Evolutionary conservation across 2,329 filamentous ascomycete genomes (phyloP).

Genomic region (Beauveria brongniartii): DNA sequence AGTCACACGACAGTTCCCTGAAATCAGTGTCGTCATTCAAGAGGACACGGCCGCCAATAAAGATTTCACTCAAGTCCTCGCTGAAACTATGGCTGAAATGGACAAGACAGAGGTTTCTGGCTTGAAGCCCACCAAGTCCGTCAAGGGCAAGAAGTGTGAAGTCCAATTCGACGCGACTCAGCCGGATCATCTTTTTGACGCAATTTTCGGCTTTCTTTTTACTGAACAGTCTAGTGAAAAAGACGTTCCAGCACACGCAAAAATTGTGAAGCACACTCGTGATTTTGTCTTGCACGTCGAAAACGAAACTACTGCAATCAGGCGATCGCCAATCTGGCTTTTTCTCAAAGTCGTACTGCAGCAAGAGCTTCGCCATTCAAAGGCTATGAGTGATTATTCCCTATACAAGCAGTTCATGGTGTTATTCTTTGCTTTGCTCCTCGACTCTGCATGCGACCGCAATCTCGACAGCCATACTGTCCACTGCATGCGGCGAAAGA

Average conservation of each 20-base stretch:
- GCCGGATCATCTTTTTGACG: not conserved
- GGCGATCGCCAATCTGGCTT: conserved; percentile 44
- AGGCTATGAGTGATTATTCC: not conserved
- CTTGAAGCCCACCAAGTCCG: not conserved
- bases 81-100: not conserved
- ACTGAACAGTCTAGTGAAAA: not conserved
- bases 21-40: not conserved
- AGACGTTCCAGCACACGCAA: not conserved
- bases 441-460: conserved; percentile 19
- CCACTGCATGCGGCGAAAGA: conserved; percentile 34
- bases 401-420: conserved; percentile 46
- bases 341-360: conserved; percentile 43
- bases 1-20: not conserved
- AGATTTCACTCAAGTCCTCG: not conserved
- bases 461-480: conserved; percentile 21
- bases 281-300: not conserved
- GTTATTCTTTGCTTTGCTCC: conserved; percentile 31
- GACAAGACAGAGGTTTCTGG: not conserved
- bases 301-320: not conserved
- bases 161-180: not conserved
- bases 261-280: conserved; percentile 1
- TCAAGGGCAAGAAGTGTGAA: not conserved
- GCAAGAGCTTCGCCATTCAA: conserved; percentile 12
- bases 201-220: not conserved
- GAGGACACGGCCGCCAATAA: not conserved